Conservation (phyloP, 352 stramenopile species). For the Poterioochromonas sp. region DNA sequence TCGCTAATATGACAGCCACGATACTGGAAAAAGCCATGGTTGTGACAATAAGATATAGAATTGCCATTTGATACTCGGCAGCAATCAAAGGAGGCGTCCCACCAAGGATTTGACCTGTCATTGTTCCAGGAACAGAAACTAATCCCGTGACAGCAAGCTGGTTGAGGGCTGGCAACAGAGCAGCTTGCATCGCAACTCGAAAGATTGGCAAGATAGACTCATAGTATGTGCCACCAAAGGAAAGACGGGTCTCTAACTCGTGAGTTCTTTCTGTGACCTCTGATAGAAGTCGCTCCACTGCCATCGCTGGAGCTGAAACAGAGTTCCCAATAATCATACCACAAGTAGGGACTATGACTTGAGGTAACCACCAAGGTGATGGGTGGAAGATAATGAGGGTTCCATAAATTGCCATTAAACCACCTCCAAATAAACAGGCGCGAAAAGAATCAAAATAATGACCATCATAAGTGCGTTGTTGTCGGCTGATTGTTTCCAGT, state of each 20-base stretch:
- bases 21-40: background rate
- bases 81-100: background rate
- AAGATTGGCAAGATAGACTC: background rate
- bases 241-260: background rate
- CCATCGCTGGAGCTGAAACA: background rate
- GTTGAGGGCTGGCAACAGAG: background rate
- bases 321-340: constrained; percentile 17
- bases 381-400: constrained; percentile 1
- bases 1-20: background rate
- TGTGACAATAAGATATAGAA: background rate
- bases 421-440: background rate
- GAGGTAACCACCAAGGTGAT: background rate
- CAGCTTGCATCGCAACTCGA: background rate
- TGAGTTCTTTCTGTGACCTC: background rate
- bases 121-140: constrained; percentile 7
- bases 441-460: background rate
- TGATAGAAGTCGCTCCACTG: background rate
- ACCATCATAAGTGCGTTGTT: background rate
- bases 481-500: background rate
- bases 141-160: background rate
- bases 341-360: background rate
- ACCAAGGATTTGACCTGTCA: constrained; percentile 22
- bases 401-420: background rate
- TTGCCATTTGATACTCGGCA: constrained; percentile 23
- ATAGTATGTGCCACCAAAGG: background rate